Conservation (phyloP, 1,284 basidiomycete species). For the Baeospora myosura region DNA sequence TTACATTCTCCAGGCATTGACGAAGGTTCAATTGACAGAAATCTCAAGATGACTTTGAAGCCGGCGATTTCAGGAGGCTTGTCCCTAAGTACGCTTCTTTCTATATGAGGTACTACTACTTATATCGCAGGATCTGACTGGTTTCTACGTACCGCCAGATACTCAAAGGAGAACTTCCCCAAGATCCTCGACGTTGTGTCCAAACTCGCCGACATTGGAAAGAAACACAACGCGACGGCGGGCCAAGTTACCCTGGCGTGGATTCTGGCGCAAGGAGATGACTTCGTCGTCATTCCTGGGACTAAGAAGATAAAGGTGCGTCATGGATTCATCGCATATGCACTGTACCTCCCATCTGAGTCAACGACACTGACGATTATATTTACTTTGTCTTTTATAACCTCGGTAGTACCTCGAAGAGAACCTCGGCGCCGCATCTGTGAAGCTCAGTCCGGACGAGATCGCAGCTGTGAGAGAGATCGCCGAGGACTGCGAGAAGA, state of each 20-base stretch:
- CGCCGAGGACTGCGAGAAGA: too few species aligned
- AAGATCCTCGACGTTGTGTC: conserved; percentile 35
- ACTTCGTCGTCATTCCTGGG: conserved; percentile 37
- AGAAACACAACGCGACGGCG: conserved; percentile 27
- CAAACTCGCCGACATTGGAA: conserved; percentile 26
- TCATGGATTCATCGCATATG: too few species aligned
- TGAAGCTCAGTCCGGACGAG: too few species aligned
- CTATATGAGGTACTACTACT: background rate
- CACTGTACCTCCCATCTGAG: too few species aligned
- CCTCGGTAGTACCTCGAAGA: too few species aligned
- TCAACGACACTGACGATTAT: too few species aligned
- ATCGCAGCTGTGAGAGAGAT: too few species aligned
- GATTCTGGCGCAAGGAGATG: conserved; percentile 33
- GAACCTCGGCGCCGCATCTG: too few species aligned
- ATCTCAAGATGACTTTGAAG: conserved; percentile 43
- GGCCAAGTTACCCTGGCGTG: conserved; percentile 42
- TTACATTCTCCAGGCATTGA: background rate
- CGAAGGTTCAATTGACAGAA: conserved; percentile 23
- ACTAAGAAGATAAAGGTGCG: conserved; percentile 18
- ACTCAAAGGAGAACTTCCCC: conserved; percentile 32
- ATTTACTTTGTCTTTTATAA: too few species aligned
- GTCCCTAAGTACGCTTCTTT: conserved; percentile 28
- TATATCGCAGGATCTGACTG: background rate
- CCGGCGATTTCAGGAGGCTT: conserved; percentile 35
- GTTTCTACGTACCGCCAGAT: conserved; percentile 13